Percentiles rank a stretch among this genome's conserved stretches.
Evolutionary conservation across 768 basidiomycete genomes (phyloP).

Genomic region (Agaricus sinodeliciosus): DNA sequence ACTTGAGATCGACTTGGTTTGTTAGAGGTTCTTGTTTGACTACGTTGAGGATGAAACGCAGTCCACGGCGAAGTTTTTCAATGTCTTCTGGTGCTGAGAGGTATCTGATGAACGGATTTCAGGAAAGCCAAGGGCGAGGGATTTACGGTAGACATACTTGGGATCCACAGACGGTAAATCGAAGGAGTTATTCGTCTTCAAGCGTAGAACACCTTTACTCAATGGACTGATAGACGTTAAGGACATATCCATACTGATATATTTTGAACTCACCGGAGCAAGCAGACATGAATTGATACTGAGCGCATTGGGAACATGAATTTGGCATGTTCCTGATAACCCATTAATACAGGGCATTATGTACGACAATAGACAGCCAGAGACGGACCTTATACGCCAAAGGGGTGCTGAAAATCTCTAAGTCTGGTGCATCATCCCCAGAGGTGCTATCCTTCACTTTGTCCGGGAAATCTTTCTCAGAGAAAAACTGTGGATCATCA

Average conservation of each 20-base stretch:
- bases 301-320: constrained; percentile 32
- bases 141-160: constrained; percentile 19
- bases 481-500: constrained; percentile 40
- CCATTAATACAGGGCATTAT: background rate
- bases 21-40: constrained; percentile 29
- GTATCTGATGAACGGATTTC: constrained; percentile 23
- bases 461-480: constrained; percentile 23
- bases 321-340: constrained; percentile 27
- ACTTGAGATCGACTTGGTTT: constrained; percentile 23
- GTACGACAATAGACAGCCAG: background rate
- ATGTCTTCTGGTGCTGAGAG: constrained; percentile 30
- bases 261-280: constrained; percentile 24
- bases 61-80: constrained; percentile 30
- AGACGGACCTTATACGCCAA: constrained; percentile 29
- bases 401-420: constrained; percentile 35
- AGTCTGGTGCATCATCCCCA: constrained; percentile 31
- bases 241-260: background rate
- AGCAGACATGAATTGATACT: constrained; percentile 28
- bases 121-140: background rate
- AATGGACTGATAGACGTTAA: constrained; percentile 21
- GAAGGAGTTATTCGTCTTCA: constrained; percentile 32
- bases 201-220: constrained; percentile 29
- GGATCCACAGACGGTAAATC: constrained; percentile 31
- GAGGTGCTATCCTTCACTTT: constrained; percentile 32
- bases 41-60: constrained; percentile 28